A percentile compares a stretch with the other conserved stretches of the same genome.
Conservation (phyloP, 139 green algal species). For the Auxenochlorella pyrenoidosa region DNA sequence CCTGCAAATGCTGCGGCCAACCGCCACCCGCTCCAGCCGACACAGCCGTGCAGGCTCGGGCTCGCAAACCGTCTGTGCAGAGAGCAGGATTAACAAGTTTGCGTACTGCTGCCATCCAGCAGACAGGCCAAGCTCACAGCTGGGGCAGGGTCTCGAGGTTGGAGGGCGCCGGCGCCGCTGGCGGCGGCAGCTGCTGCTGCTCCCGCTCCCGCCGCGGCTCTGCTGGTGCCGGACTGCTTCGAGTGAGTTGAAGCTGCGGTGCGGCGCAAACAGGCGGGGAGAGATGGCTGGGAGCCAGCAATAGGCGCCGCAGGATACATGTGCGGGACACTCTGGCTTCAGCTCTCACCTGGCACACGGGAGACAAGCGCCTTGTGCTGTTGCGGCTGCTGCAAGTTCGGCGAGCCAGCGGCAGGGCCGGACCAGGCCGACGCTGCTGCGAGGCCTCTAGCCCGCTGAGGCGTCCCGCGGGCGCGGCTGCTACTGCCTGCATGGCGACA, state of each 20-base stretch:
- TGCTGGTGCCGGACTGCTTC: neutral
- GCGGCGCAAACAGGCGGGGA: neutral
- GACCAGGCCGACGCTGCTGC: neutral
- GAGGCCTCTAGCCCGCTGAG: neutral
- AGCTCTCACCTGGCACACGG: neutral
- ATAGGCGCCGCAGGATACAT: no score
- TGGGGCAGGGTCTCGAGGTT: neutral
- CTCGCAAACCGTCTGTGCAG: no score
- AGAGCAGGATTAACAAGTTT: no score
- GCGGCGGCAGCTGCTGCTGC: neutral
- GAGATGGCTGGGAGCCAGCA: no score
- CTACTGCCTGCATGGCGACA: neutral
- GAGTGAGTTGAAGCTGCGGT: slow-evolving; percentile 1
- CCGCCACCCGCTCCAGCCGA: no score
- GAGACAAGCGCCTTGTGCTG: neutral
- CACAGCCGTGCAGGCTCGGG: no score
- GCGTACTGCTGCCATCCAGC: no score
- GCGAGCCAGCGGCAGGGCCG: neutral
- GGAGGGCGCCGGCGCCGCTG: neutral
- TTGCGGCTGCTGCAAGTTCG: neutral
- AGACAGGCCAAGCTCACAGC: neutral
- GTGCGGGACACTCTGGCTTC: no score
- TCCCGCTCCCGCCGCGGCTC: neutral
- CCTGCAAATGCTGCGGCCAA: no score
- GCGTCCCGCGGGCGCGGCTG: neutral